These are phyloP conservation scores for barrel medic (Medicago truncatula) DNA, from an alignment of 306 rosid species.

Conservation along the genomic window MtrunA17r5.0-ANR NC_053048.1:48807001-48807500, in stretches of 20 bases:
- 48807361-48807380: slow-evolving; percentile 72
- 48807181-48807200: slow-evolving; percentile 35
- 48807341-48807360: slow-evolving; percentile 60
- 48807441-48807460: slow-evolving; percentile 40
- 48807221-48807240: slow-evolving; percentile 54
- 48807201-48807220: slow-evolving; percentile 60
- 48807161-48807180: slow-evolving; percentile 55
- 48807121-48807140: slow-evolving; percentile 66
- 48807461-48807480: slow-evolving; percentile 54
- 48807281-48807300: slow-evolving; percentile 64
- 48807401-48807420: slow-evolving; percentile 45
- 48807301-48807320: slow-evolving; percentile 45
- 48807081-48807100: slow-evolving; percentile 67
- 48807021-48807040: not conserved
- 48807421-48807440: slow-evolving; percentile 57
- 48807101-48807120: slow-evolving; percentile 58
- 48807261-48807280: slow-evolving; percentile 60
- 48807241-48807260: slow-evolving; percentile 58
- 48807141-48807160: slow-evolving; percentile 32
- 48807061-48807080: slow-evolving; percentile 49
- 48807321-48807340: slow-evolving; percentile 55
- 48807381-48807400: slow-evolving; percentile 64
- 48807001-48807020: no score
- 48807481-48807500: slow-evolving; percentile 63
- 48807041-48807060: not conserved